Evolutionary conservation across 2,329 filamentous ascomycete species (phyloP).

Genomic region (Trichoderma harzianum): DNA sequence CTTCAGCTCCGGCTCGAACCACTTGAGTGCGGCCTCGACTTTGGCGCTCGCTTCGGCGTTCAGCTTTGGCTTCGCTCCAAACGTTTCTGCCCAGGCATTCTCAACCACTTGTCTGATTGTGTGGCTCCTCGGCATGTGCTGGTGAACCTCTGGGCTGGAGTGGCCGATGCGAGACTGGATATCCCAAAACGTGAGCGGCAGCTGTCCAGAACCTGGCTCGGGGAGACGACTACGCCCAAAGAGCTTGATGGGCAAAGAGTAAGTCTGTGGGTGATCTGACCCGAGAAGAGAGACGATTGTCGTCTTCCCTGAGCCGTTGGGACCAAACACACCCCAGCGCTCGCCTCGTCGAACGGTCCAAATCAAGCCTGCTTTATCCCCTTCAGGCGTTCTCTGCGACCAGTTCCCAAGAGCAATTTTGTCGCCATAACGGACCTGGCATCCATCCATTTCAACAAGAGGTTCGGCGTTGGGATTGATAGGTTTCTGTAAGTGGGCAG

Average conservation of each 20-base stretch:
- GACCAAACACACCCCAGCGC: conserved; percentile 88
- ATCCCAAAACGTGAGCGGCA: conserved; percentile 86
- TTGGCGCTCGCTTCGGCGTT: conserved; percentile 52
- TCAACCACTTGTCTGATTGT: conserved; percentile 73
- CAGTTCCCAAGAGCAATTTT: conserved; percentile 80
- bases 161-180: conserved; percentile 88
- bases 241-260: conserved; percentile 79
- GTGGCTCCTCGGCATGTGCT: conserved; percentile 79
- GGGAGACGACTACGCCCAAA: conserved; percentile 82
- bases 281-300: conserved; percentile 89
- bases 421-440: conserved; percentile 73
- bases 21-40: conserved; percentile 67
- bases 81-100: conserved; percentile 88
- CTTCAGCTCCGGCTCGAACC: conserved; percentile 78
- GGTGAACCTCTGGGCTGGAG: conserved; percentile 89
- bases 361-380: conserved; percentile 60
- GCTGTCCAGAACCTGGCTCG: conserved; percentile 59
- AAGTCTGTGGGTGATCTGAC: conserved; percentile 93
- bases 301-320: conserved; percentile 94
- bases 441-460: conserved; percentile 83
- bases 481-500: conserved; percentile 23
- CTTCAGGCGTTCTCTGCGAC: conserved; percentile 55
- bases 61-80: conserved; percentile 66
- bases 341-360: conserved; percentile 83
- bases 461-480: conserved; percentile 53